Conservation (phyloP, 2,329 filamentous ascomycete species). For the Calonectria multiphialidica region DNA sequence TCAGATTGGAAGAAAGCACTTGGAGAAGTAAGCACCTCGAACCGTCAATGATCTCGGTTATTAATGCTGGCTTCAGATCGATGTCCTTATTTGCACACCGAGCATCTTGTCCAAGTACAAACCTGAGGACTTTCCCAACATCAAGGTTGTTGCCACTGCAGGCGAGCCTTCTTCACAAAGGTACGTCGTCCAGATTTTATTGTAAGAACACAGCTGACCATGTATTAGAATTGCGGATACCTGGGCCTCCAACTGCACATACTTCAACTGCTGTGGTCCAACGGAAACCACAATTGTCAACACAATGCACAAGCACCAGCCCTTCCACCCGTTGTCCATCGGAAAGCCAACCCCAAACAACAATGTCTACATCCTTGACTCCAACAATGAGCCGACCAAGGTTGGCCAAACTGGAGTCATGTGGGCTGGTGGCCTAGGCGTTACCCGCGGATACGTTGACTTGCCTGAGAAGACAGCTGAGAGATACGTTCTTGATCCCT, state of each 20-base stretch:
- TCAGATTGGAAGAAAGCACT: constrained; percentile 62
- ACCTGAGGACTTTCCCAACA: constrained; percentile 59
- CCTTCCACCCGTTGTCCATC: constrained; percentile 64
- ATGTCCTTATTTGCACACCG: constrained; percentile 67
- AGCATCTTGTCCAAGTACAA: constrained; percentile 65
- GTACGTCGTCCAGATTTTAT: constrained; percentile 41
- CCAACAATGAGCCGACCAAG: constrained; percentile 55
- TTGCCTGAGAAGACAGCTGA: constrained; percentile 63
- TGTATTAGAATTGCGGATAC: constrained; percentile 59
- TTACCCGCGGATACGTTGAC: constrained; percentile 67
- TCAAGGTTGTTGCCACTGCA: constrained; percentile 64
- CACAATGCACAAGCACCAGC: constrained; percentile 54
- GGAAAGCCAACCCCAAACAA: constrained; percentile 69
- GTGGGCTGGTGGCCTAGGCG: constrained; percentile 66
- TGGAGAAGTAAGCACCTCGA: constrained; percentile 49
- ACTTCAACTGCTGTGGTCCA: constrained; percentile 70
- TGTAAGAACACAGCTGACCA: neutral
- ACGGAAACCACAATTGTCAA: constrained; percentile 72
- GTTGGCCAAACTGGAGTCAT: constrained; percentile 64
- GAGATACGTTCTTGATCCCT: constrained; percentile 63
- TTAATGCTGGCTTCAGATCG: constrained; percentile 49
- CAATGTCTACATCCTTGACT: constrained; percentile 66
- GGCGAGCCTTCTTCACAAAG: constrained; percentile 63
- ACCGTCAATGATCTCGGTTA: neutral
- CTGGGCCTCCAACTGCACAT: constrained; percentile 61